Base-by-base conservation (phyloP, 2,329 filamentous ascomycete species). In the Rhynchosporium secalis region DNA sequence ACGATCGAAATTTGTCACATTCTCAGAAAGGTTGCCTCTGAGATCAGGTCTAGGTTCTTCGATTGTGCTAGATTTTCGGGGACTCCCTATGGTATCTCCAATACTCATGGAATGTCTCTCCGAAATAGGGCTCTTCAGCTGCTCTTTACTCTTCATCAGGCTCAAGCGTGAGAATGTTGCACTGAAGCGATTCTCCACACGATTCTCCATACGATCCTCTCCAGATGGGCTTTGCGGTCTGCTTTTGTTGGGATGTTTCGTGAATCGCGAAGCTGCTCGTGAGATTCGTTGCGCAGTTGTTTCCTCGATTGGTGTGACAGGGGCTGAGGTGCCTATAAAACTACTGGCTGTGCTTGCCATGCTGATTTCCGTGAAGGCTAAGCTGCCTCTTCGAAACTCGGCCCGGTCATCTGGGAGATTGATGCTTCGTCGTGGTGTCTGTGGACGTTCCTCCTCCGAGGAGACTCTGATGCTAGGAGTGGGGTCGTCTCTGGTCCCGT, bases 191-290 rank as follows among this genome's bases (percentile, higher is more conserved):
- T 78, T 79, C 66, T 87, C 85, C 61, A 86, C 80, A 3, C 85
- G 79, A 15, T 78, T 79, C 66, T 87, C 85, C 61, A 86, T 80
- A 3, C 85, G 79, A 15, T 78, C 79, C 66, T 87, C 85, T 33
- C 84, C 83, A 1, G 78, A 80, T 67, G 86, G 83, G 68, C 85
- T 87, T 20, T 75, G 76, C 4, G 85, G 82, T 12, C 85, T 80
- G 66, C 84, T 86, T 67, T 80, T 79, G 54, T 73, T 75, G 67
- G 76, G 68, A 59, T 76, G 68, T 74, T 77, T 72, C 28, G 80
- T 75, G 66, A 87, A 85, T 52, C 79, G 80, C 4, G 82, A 81
- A 13, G 85, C 83, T 1, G 84, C 84, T 13, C 85, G 79, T 7
- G 83, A 85, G 10, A 87, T 70, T 8, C 84, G 77, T 33, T 83